Base-by-base conservation (phyloP, 2,329 filamentous ascomycete genomes). In the Proliferodiscus dingleyae region DNA sequence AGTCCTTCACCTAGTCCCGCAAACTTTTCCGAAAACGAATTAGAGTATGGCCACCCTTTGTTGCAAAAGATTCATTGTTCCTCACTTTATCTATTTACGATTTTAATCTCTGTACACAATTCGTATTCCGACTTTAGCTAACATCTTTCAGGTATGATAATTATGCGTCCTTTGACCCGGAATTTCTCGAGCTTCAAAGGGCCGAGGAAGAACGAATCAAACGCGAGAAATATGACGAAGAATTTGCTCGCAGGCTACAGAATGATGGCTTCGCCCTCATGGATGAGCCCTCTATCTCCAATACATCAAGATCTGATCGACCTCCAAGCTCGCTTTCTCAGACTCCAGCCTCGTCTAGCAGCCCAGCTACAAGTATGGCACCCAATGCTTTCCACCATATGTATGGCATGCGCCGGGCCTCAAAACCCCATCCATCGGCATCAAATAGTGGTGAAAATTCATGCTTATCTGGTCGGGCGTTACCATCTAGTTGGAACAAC, bases 201-300 rank as follows among this genome's bases (percentile, higher is more conserved):
- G 67, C 43, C 56, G 68, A 26, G 54, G 71, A 67, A 41, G 67
- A 70, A 21, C 62, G 63, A 42, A 65, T 63, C 30, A 55, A 62
- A 43, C 64, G 62, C 29, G 61, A 63, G 24, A 65, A 64, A 39
- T 52, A 61, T 11, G 68, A 68, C 46, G 61, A 50, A 44, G 61
- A 62, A 22, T 55, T 59, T 50, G 65, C 64, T 21, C 56, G 57
- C 15, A 49, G 37, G 13, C 41, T 68, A 23, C 47, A 58, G 41
- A 47, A 49, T 38, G 43, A 50, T 29, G 26, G 45, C 11, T 37
- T 15, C 23, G 19, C 34, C 11, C 18, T 10, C 13, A 15, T 37
- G 13, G 11, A 36, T 15, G 37, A 13, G n/a, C 42, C 45, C 38
- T 29, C 24, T 32, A 28, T 13, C 6, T 18, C 38, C 16, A 13